phyloP scores from a whole-genome alignment of 495 filamentous ascomycete genomes.

The Evernia prunastri region DNA sequence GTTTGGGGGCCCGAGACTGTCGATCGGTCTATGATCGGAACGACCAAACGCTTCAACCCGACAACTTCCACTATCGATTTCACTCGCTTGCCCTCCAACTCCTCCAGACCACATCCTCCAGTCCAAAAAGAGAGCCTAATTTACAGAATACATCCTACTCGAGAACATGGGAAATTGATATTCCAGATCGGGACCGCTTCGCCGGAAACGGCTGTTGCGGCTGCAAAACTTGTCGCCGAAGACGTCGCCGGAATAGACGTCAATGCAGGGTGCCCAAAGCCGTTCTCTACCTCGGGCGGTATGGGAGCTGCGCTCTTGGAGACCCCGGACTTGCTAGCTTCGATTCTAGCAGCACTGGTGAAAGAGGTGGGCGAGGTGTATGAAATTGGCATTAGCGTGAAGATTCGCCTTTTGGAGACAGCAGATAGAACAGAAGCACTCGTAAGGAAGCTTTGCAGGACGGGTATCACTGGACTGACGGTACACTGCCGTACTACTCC shows the following conservation, averaged over 20 bases:
- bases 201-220: constrained; percentile 72
- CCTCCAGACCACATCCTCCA: constrained; percentile 39
- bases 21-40: constrained; percentile 83
- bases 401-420: constrained; percentile 82
- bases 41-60: constrained; percentile 65
- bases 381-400: constrained; percentile 87
- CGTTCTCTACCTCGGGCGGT: constrained; percentile 81
- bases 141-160: constrained; percentile 71
- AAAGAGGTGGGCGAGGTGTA: constrained; percentile 64
- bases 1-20: constrained; percentile 98
- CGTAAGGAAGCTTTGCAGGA: constrained; percentile 66
- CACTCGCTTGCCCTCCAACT: constrained; percentile 61
- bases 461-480: constrained; percentile 86
- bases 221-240: constrained; percentile 70
- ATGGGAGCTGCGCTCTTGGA: constrained; percentile 90
- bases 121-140: constrained; percentile 62
- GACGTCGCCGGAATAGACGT: constrained; percentile 94
- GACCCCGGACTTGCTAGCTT: constrained; percentile 72
- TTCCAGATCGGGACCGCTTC: constrained; percentile 88
- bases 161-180: constrained; percentile 65
- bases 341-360: constrained; percentile 76
- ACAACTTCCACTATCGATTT: constrained; percentile 75
- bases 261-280: constrained; percentile 95
- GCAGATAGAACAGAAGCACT: constrained; percentile 62
- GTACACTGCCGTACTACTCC: constrained; percentile 93